These are phyloP conservation scores for Saccharomycopsis microspora DNA, from an alignment of 805 yeast genomes.

Conservation along the genomic window DNA sequence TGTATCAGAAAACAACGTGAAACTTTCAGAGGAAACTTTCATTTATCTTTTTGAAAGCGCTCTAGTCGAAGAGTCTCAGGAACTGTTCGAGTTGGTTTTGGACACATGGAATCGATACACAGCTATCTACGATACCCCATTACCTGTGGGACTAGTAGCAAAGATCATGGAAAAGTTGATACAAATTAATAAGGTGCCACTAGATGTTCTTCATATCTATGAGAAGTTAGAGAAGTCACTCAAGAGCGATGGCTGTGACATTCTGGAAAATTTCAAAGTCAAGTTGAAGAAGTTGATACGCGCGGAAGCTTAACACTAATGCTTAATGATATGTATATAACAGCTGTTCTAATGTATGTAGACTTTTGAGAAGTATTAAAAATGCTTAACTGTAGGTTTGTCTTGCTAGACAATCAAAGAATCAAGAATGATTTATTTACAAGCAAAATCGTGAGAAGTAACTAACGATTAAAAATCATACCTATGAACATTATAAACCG, in stretches of 20 bases:
- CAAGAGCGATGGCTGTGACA: not conserved
- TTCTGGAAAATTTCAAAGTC: too few relatives aligned
- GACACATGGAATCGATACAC: not conserved
- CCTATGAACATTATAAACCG: not conserved
- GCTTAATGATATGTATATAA: too few relatives aligned
- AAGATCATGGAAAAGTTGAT: not conserved
- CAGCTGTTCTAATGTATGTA: too few relatives aligned
- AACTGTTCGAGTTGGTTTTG: not conserved
- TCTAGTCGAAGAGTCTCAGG: not conserved
- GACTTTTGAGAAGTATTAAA: too few relatives aligned
- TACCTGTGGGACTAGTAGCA: not conserved
- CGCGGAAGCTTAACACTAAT: too few relatives aligned
- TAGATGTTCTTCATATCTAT: not conserved
- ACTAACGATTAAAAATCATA: not conserved
- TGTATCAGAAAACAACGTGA: not conserved
- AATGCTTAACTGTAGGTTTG: too few relatives aligned
- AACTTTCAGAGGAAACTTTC: not conserved
- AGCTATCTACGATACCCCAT: not conserved
- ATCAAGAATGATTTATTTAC: too few relatives aligned
- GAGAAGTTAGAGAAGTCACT: not conserved
- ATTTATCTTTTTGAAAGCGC: conserved; percentile 1
- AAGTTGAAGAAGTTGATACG: too few relatives aligned
- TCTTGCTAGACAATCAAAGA: too few relatives aligned
- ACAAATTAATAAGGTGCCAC: not conserved
- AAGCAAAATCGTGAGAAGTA: too few relatives aligned